Conservation (phyloP, 2,329 filamentous ascomycete species). For the Polychaeton citri region DNA sequence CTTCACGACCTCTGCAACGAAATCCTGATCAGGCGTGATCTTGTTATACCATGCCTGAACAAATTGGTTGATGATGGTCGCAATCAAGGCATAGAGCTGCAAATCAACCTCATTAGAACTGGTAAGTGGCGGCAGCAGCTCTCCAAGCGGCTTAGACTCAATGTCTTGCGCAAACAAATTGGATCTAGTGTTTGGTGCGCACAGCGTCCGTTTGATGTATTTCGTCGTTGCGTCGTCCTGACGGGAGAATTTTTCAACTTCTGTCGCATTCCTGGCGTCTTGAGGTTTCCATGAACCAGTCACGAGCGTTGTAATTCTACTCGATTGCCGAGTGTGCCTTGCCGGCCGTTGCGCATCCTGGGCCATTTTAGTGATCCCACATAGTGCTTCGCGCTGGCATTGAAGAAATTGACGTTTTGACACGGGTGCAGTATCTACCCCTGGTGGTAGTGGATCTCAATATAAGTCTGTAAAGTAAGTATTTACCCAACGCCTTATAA, state of each 20-base stretch:
- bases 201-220: constrained; percentile 73
- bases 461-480: too few species aligned
- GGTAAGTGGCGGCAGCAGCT: constrained; percentile 77
- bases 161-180: constrained; percentile 1
- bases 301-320: constrained; percentile 1
- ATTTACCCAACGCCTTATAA: too few species aligned
- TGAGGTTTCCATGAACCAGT: background rate
- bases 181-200: constrained; percentile 36
- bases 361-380: too few species aligned
- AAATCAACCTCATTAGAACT: constrained; percentile 89
- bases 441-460: too few species aligned
- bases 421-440: too few species aligned
- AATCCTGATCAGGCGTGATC: constrained; percentile 80
- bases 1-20: constrained; percentile 77
- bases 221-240: constrained; percentile 61
- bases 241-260: background rate
- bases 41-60: constrained; percentile 87
- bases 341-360: constrained; percentile 9
- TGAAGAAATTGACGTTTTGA: too few species aligned
- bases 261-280: constrained; percentile 18
- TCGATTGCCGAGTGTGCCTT: constrained; percentile 4
- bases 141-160: constrained; percentile 53
- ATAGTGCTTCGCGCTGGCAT: too few species aligned
- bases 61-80: constrained; percentile 79
- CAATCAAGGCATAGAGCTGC: constrained; percentile 83